phyloP scores from a whole-genome alignment of 1,284 basidiomycete genomes.

The Cryptococcus depauperatus region DNA sequence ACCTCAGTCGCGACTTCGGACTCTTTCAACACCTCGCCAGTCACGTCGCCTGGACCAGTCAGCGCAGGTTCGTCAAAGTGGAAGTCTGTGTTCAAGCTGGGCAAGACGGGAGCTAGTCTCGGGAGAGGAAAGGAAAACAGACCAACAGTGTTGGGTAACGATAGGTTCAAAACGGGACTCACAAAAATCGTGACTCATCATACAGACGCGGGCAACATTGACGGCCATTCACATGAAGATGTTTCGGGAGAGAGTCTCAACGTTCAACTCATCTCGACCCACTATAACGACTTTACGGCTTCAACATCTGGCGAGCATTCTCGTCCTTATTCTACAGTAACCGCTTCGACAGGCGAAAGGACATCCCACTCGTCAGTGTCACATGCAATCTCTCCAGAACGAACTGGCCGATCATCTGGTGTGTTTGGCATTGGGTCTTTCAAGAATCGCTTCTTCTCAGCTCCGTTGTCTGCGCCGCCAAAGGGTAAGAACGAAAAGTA shows the following conservation, averaged over 20 bases:
- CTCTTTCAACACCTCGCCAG: too few species aligned
- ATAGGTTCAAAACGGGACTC: too few species aligned
- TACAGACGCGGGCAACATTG: too few species aligned
- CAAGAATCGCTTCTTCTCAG: slow-evolving; percentile 40
- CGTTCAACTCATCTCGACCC: slow-evolving; percentile 8
- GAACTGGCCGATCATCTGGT: background rate
- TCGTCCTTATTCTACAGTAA: slow-evolving; percentile 14
- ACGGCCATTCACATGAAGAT: too few species aligned
- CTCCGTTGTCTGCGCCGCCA: slow-evolving; percentile 13
- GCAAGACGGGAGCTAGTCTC: slow-evolving; percentile 12
- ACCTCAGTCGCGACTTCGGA: too few species aligned
- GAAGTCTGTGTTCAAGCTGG: slow-evolving; percentile 29
- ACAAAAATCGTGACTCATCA: too few species aligned
- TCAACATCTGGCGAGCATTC: slow-evolving; percentile 13
- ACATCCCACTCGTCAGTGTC: slow-evolving; percentile 26
- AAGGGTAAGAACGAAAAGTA: slow-evolving; percentile 16
- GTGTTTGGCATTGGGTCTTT: slow-evolving; percentile 13
- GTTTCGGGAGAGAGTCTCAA: slow-evolving; percentile 5
- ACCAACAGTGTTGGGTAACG: slow-evolving; percentile 2
- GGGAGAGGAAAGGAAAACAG: slow-evolving; percentile 17
- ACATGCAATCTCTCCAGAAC: slow-evolving; percentile 1
- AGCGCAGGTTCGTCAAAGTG: slow-evolving; percentile 25
- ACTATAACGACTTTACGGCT: slow-evolving; percentile 1
- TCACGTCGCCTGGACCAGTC: too few species aligned
- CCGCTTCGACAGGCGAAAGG: slow-evolving; percentile 12